Conservation (phyloP, 1,284 basidiomycete species). For the Laetiporus sulphureus region DNA sequence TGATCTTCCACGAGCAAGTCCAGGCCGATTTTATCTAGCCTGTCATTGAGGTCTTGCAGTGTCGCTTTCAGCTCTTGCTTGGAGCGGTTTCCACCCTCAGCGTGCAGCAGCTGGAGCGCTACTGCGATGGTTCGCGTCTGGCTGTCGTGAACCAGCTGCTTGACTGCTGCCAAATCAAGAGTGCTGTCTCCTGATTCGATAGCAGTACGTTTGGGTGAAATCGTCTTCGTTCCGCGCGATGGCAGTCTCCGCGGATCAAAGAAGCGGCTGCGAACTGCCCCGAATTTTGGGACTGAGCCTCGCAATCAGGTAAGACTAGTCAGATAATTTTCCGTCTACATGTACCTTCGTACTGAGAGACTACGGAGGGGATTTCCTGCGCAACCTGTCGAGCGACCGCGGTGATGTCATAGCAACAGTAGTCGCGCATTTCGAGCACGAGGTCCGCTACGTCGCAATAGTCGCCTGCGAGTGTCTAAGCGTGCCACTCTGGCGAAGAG, state of each 20-base stretch:
- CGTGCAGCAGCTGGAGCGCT: slow-evolving; percentile 7
- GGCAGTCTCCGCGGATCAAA: slow-evolving; percentile 7
- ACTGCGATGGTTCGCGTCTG: slow-evolving; percentile 17
- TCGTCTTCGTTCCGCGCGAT: slow-evolving; percentile 7
- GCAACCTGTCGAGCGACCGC: slow-evolving; percentile 12
- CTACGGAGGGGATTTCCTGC: slow-evolving; percentile 16
- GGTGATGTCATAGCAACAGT: slow-evolving; percentile 17
- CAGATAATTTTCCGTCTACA: background rate
- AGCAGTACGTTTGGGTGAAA: slow-evolving; percentile 10
- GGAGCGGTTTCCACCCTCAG: background rate
- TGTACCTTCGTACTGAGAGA: slow-evolving; percentile 12
- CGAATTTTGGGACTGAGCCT: slow-evolving; percentile 9
- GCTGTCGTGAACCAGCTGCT: slow-evolving; percentile 16
- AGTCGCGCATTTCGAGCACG: slow-evolving; percentile 21
- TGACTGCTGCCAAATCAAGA: slow-evolving; percentile 13
- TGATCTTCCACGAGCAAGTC: slow-evolving; percentile 7
- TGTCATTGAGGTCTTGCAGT: slow-evolving; percentile 1
- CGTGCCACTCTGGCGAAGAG: background rate
- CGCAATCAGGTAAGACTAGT: too few relatives aligned
- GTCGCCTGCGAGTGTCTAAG: slow-evolving; percentile 11
- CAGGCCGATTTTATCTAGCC: slow-evolving; percentile 3
- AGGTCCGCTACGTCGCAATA: slow-evolving; percentile 21
- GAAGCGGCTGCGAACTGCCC: slow-evolving; percentile 2
- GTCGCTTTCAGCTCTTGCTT: background rate
- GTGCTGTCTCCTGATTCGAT: slow-evolving; percentile 10